Evolutionary conservation across 768 basidiomycete genomes (phyloP).

Genomic region (Leccinum subgranulosum): DNA sequence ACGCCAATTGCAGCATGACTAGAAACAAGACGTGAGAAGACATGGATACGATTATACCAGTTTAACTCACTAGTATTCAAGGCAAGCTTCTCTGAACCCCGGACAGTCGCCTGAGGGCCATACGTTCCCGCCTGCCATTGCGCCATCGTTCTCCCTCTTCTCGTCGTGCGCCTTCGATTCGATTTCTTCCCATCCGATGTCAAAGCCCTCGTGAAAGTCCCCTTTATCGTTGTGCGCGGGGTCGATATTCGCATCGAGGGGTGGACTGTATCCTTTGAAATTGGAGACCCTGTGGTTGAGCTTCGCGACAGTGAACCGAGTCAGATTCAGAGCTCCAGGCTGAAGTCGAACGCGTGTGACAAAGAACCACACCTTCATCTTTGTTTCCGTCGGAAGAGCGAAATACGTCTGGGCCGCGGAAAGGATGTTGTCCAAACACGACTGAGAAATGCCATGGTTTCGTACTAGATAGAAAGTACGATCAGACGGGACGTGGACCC

Average conservation of each 20-base stretch:
- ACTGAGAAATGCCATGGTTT: slow-evolving; percentile 71
- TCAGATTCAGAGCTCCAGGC: background rate
- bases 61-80: slow-evolving; percentile 62
- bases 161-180: slow-evolving; percentile 25
- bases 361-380: slow-evolving; percentile 53
- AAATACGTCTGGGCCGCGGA: slow-evolving; percentile 62
- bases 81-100: slow-evolving; percentile 54
- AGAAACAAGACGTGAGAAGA: slow-evolving; percentile 23
- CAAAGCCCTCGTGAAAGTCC: slow-evolving; percentile 89
- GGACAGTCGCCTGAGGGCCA: slow-evolving; percentile 69
- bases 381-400: slow-evolving; percentile 53
- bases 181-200: slow-evolving; percentile 71
- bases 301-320: slow-evolving; percentile 31
- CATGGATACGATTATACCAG: slow-evolving; percentile 14
- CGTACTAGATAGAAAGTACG: slow-evolving; percentile 45
- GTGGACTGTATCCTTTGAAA: slow-evolving; percentile 74
- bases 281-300: slow-evolving; percentile 65
- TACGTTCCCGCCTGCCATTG: slow-evolving; percentile 69
- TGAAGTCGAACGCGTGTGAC: background rate
- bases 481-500: background rate
- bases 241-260: slow-evolving; percentile 73
- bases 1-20: slow-evolving; percentile 53
- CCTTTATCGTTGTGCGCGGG: slow-evolving; percentile 62
- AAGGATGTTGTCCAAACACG: slow-evolving; percentile 44
- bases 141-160: slow-evolving; percentile 41